Evolutionary conservation across 441 rosid species (phyloP).

Genomic region (Geranium incanum): DNA sequence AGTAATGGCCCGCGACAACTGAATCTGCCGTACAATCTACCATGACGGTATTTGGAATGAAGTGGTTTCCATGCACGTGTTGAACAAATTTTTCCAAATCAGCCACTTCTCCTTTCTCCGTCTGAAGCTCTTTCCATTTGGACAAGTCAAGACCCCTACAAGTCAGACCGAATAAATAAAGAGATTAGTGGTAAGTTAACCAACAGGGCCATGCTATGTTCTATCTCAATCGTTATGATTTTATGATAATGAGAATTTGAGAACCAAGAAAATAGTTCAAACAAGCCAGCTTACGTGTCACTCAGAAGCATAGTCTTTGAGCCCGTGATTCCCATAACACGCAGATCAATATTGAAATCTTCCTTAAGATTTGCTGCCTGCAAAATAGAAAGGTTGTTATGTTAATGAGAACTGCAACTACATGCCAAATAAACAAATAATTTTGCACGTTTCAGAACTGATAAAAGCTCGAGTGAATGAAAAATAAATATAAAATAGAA

Average conservation of each 20-base stretch:
- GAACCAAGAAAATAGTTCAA: slow-evolving; percentile 7
- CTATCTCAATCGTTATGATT: not conserved
- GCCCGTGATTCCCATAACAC: slow-evolving; percentile 85
- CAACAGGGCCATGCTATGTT: not conserved
- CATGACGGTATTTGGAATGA: slow-evolving; percentile 75
- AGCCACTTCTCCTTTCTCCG: slow-evolving; percentile 58
- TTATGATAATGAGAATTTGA: not conserved
- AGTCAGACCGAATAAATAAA: slow-evolving; percentile 8
- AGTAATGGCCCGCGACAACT: slow-evolving; percentile 54
- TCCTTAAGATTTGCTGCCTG: slow-evolving; percentile 84
- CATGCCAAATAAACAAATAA: no score
- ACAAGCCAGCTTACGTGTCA: slow-evolving; percentile 57
- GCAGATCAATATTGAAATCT: slow-evolving; percentile 84
- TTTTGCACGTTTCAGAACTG: no score
- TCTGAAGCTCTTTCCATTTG: slow-evolving; percentile 61
- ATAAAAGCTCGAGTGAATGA: no score
- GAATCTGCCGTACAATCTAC: slow-evolving; percentile 94
- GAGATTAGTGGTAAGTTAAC: not conserved
- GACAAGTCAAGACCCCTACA: slow-evolving; percentile 70
- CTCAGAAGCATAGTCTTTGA: slow-evolving; percentile 69
- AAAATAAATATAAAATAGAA: no score
- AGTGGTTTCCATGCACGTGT: slow-evolving; percentile 73
- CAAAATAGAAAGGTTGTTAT: slow-evolving; percentile 17
- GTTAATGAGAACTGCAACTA: no score
- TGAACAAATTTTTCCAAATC: slow-evolving; percentile 64